Percentiles rank a stretch among this genome's conserved stretches.
Conservation (phyloP, 208 protist species). For the Trypanosomatidae sp. region DNA sequence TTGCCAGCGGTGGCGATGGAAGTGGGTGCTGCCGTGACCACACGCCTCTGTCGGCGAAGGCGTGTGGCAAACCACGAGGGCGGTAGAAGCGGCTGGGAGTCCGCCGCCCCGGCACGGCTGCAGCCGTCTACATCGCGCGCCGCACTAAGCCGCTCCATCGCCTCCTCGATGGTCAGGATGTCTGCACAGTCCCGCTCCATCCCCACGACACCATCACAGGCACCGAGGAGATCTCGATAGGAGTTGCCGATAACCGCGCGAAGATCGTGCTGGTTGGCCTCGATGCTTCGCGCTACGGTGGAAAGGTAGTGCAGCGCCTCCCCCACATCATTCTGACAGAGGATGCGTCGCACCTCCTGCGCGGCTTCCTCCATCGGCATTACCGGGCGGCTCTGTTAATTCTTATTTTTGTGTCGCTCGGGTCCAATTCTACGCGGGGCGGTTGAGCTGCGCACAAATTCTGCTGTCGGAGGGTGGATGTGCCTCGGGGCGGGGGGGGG, state of each 20-base stretch:
- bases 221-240: slow-evolving; percentile 53
- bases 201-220: slow-evolving; percentile 57
- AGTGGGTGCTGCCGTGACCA: neutral
- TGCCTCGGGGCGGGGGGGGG: neutral
- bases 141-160: slow-evolving; percentile 1
- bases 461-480: neutral
- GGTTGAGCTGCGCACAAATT: neutral
- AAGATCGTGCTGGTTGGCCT: slow-evolving; percentile 48
- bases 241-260: slow-evolving; percentile 54
- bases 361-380: slow-evolving; percentile 40
- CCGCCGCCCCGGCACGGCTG: neutral
- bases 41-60: neutral
- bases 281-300: slow-evolving; percentile 53
- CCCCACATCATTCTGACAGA: slow-evolving; percentile 52
- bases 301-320: slow-evolving; percentile 54
- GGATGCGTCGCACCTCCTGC: slow-evolving; percentile 65
- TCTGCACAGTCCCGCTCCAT: slow-evolving; percentile 49
- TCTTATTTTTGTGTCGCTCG: neutral
- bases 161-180: slow-evolving; percentile 34
- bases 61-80: slow-evolving; percentile 4
- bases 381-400: too few relatives aligned
- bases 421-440: neutral
- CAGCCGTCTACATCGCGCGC: neutral
- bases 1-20: neutral
- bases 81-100: slow-evolving; percentile 3